Conservation (phyloP, 2,329 filamentous ascomycete species). For the Penicillium sp. region DNA sequence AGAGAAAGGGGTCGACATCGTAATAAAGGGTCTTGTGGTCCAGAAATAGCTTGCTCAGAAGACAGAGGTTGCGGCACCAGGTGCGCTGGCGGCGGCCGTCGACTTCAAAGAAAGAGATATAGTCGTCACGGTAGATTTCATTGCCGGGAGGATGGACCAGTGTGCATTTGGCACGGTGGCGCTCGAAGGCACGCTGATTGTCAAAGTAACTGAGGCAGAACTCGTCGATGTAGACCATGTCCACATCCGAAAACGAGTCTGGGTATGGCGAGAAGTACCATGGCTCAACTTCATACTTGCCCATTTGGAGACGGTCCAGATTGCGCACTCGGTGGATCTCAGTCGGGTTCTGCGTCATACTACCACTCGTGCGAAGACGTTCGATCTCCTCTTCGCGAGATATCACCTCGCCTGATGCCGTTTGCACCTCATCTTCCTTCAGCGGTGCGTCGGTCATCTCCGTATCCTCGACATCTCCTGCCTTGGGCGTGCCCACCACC, state of each 20-base stretch:
- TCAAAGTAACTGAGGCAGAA: constrained; percentile 93
- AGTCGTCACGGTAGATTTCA: constrained; percentile 90
- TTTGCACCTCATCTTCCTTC: constrained; percentile 41
- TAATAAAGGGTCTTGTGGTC: constrained; percentile 98
- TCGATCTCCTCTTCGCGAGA: constrained; percentile 88
- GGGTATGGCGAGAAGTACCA: constrained; percentile 99
- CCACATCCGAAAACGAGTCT: constrained; percentile 79
- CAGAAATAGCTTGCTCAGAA: constrained; percentile 94
- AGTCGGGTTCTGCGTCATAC: constrained; percentile 98
- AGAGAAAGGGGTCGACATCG: constrained; percentile 93
- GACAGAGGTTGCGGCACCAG: constrained; percentile 97
- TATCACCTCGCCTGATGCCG: constrained; percentile 41
- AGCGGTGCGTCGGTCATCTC: constrained; percentile 44
- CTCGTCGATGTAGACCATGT: constrained; percentile 94
- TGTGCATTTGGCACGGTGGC: constrained; percentile 86
- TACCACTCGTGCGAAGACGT: constrained; percentile 87
- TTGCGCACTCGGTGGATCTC: constrained; percentile 96
- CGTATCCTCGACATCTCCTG: constrained; percentile 38
- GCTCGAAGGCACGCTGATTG: constrained; percentile 73
- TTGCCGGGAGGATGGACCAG: constrained; percentile 92
- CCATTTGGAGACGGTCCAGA: constrained; percentile 90
- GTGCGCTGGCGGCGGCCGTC: constrained; percentile 95
- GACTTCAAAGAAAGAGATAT: constrained; percentile 94
- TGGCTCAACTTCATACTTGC: constrained; percentile 83
- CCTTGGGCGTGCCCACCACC: constrained; percentile 40